Base-by-base conservation (phyloP, 768 basidiomycete species). In the Filobasidium wieringae region DNA sequence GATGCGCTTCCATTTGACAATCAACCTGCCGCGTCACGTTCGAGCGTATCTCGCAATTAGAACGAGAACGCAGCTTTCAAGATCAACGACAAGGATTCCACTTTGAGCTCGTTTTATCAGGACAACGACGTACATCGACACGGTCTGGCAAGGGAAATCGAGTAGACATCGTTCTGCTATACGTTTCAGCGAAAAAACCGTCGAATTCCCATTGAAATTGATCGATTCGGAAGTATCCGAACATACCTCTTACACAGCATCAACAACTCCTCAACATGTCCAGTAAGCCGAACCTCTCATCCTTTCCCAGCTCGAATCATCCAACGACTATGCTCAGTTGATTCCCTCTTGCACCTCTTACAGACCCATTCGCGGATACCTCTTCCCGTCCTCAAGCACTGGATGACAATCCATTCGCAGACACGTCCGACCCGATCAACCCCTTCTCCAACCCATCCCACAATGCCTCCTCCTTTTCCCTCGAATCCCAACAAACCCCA, bases 341-440 rank as follows among this genome's bases (percentile, higher is more conserved):
- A n/a, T n/a, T n/a, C n/a, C n/a, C n/a, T 14, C 36, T 51, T 51
- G 19, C 11, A 30, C 32, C 37, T 33, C 29, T 15, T 27, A n/a
- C 50, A 61, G 60, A 61, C 43, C 60, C 60, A 31, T 61, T 61
- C 55, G 54, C 60, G 33, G 60, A 61, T 43, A 26, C 54, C 4
- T 30, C 49, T 19, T 14, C 37, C 27, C 49, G 53, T 33, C 34
- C 55, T 4, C 49, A 57, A 53, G 43, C 64, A 4, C 66, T 68
- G 30, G 67, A 68, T 45, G 65, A 66, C 32, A 68, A 70, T 54
- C 71, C 71, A 19, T 72, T 72, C 60, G 61, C 64, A 9, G 59
- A 64, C 36, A 60, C 66, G 14, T 63, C 63, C 19, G 50, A 59
- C 34, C 34, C 55, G 14, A 52, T 58, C 39, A 67, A 72, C 47